phyloP scores from a whole-genome alignment of 2,329 filamentous ascomycete genomes.

The Aspergillus flavus region DNA sequence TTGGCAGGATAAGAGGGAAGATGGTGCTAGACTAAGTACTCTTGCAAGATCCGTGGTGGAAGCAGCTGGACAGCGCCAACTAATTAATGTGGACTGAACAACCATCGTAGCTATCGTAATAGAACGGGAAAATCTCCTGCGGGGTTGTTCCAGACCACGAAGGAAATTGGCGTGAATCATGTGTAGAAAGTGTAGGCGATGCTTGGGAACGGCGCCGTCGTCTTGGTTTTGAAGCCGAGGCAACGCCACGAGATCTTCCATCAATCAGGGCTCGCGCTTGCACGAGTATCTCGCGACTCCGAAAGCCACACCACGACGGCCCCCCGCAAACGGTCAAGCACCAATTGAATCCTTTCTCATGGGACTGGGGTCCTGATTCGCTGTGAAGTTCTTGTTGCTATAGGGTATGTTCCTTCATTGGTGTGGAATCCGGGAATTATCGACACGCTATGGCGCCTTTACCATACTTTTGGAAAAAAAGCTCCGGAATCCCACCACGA shows the following conservation, averaged over 20 bases:
- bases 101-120: constrained; percentile 16
- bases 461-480: constrained; percentile 1
- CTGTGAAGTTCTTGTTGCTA: constrained; percentile 1
- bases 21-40: constrained; percentile 4
- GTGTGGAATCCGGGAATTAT: not conserved
- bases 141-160: constrained; percentile 23
- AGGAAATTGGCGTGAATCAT: constrained; percentile 4
- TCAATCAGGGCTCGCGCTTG: constrained; percentile 23
- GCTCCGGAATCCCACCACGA: constrained; percentile 2
- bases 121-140: constrained; percentile 37
- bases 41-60: constrained; percentile 10
- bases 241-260: constrained; percentile 22
- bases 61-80: constrained; percentile 21
- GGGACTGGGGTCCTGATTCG: constrained; percentile 9
- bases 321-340: constrained; percentile 19
- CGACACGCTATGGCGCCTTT: constrained; percentile 3
- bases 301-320: constrained; percentile 2
- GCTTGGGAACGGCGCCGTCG: constrained; percentile 11
- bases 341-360: constrained; percentile 6
- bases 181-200: not conserved
- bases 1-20: constrained; percentile 10
- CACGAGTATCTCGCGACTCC: constrained; percentile 4
- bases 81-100: constrained; percentile 20
- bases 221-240: constrained; percentile 20
- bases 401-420: constrained; percentile 12